A percentile compares a stretch with the other conserved stretches of the same genome.
Evolutionary conservation across 129 eudicot species (phyloP).

Genomic region (Artemisia annua): DNA sequence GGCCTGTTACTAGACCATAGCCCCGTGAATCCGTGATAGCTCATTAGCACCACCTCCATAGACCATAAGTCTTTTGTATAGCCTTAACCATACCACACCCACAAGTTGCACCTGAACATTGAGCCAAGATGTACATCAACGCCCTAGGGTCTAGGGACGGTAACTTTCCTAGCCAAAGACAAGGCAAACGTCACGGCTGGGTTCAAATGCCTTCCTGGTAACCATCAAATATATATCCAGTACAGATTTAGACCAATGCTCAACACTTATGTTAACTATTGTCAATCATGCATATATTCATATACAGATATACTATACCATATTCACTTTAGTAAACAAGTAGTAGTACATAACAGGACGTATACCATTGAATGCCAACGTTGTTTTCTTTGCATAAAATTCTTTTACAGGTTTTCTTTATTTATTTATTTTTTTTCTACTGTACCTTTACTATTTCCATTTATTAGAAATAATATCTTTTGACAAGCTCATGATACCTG

Average conservation of each 20-base stretch:
- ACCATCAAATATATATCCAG: background rate
- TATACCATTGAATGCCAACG: too few species aligned
- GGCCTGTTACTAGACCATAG: constrained; percentile 47
- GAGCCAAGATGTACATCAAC: constrained; percentile 55
- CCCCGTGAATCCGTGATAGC: constrained; percentile 31
- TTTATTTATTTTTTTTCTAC: too few species aligned
- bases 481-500: too few species aligned
- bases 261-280: background rate
- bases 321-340: too few species aligned
- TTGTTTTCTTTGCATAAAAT: too few species aligned
- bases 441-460: too few species aligned
- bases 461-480: too few species aligned
- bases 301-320: too few species aligned
- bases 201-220: constrained; percentile 64
- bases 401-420: too few species aligned
- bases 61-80: constrained; percentile 42
- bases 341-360: too few species aligned
- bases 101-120: constrained; percentile 63
- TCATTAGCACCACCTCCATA: constrained; percentile 63
- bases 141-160: constrained; percentile 55
- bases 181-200: constrained; percentile 67
- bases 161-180: constrained; percentile 58
- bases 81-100: constrained; percentile 54
- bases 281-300: too few species aligned
- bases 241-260: background rate